These are phyloP conservation scores for Parascedosporium putredinis DNA, from an alignment of 2,329 filamentous ascomycete genomes.

Conservation along the genomic window DNA sequence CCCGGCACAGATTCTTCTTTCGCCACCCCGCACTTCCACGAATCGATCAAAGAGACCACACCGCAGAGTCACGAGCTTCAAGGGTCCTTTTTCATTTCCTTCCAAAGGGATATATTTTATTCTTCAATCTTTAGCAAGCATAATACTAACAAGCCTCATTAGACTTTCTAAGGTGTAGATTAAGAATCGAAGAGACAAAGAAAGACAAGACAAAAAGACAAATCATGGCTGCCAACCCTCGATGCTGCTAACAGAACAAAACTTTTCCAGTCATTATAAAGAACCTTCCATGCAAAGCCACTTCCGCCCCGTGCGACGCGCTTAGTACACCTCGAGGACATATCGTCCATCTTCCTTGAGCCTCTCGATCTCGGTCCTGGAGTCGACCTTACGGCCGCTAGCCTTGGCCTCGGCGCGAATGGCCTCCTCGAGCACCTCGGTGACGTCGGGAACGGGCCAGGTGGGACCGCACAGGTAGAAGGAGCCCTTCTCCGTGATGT, in stretches of 20 bases:
- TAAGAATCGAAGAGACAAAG: no score
- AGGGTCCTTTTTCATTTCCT: no score
- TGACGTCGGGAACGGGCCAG: slow-evolving; percentile 97
- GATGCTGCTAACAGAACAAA: not conserved
- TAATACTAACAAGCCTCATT: no score
- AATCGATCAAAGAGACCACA: no score
- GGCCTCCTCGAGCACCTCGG: slow-evolving; percentile 85
- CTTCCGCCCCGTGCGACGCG: not conserved
- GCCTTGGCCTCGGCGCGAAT: slow-evolving; percentile 64
- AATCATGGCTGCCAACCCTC: no score
- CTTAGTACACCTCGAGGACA: slow-evolving; percentile 90
- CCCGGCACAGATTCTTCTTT: not conserved
- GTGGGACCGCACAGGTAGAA: slow-evolving; percentile 98
- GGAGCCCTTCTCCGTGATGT: slow-evolving; percentile 75
- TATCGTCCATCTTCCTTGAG: slow-evolving; percentile 92
- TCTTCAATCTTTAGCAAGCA: no score
- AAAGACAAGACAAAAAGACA: no score
- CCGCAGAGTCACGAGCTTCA: no score
- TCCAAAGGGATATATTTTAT: no score
- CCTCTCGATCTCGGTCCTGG: slow-evolving; percentile 86
- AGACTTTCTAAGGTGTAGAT: no score
- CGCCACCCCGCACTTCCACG: no score
- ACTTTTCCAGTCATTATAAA: not conserved
- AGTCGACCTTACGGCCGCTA: slow-evolving; percentile 69
- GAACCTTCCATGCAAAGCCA: not conserved